Evolutionary conservation across 2,329 filamentous ascomycete species (phyloP).

Genomic region (Teratosphaeria pseudoeucalypti): DNA sequence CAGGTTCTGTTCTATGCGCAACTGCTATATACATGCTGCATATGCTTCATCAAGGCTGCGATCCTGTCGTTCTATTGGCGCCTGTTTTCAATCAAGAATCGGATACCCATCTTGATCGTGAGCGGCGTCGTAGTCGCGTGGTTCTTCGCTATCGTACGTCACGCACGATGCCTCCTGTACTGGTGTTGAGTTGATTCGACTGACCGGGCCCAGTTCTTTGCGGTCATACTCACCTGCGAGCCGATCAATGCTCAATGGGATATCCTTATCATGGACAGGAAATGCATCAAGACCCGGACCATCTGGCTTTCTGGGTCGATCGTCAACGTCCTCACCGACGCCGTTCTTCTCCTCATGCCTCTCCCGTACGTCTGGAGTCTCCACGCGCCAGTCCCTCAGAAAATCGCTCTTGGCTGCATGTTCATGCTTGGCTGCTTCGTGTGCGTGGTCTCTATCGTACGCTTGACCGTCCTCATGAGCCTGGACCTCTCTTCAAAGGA

Average conservation of each 20-base stretch:
- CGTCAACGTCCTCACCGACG: conserved; percentile 5
- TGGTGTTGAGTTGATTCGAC: not conserved
- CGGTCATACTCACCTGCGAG: conserved; percentile 7
- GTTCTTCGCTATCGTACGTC: conserved; percentile 5
- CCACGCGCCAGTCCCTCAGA: conserved; percentile 4
- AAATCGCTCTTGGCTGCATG: conserved; percentile 5
- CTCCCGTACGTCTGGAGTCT: conserved; percentile 9
- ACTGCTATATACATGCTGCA: conserved; percentile 6
- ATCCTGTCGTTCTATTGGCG: conserved; percentile 15
- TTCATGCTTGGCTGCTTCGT: conserved; percentile 10
- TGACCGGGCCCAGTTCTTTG: not conserved
- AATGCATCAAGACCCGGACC: not conserved
- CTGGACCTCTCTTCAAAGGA: conserved; percentile 3
- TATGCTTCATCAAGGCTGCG: conserved; percentile 9
- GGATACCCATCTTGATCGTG: conserved; percentile 5
- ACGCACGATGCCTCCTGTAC: not conserved
- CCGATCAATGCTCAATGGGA: conserved; percentile 8
- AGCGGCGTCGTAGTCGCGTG: conserved; percentile 5
- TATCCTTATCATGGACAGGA: conserved; percentile 3
- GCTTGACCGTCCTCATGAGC: conserved; percentile 6
- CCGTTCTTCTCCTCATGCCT: conserved; percentile 6
- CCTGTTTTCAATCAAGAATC: conserved; percentile 9
- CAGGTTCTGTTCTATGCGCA: conserved; percentile 7
- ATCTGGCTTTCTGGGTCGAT: conserved; percentile 3
- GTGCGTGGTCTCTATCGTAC: conserved; percentile 7